phyloP scores from a whole-genome alignment of 352 stramenopile species.

The Albugo candida region DNA sequence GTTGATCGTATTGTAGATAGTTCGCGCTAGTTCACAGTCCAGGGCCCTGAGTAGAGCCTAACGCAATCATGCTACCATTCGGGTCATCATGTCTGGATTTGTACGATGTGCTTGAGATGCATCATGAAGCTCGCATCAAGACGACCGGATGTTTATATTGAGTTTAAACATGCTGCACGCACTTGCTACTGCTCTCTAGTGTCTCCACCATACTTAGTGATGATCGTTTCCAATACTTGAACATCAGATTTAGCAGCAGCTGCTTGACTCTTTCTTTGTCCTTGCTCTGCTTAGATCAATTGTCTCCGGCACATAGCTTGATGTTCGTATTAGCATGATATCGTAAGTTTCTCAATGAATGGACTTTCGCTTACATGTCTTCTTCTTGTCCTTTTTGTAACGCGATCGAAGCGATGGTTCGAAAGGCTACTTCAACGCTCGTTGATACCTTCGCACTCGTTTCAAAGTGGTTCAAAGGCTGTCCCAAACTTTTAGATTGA shows the following conservation, averaged over 20 bases:
- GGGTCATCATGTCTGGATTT: too few species aligned
- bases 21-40: too few species aligned
- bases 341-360: neutral
- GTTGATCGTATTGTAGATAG: too few species aligned
- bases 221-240: too few species aligned
- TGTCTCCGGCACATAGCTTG: slow-evolving; percentile 71
- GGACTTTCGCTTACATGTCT: slow-evolving; percentile 50
- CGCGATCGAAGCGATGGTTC: slow-evolving; percentile 79
- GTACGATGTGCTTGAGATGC: too few species aligned
- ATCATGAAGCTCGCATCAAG: too few species aligned
- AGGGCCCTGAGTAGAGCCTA: too few species aligned
- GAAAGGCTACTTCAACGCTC: slow-evolving; percentile 94
- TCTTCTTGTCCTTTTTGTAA: slow-evolving; percentile 75
- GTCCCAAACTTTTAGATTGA: slow-evolving; percentile 60
- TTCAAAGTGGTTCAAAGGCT: slow-evolving; percentile 93
- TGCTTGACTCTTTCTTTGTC: slow-evolving; percentile 41
- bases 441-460: slow-evolving; percentile 94
- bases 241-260: slow-evolving; percentile 34
- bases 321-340: neutral
- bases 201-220: too few species aligned
- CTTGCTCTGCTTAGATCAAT: slow-evolving; percentile 63
- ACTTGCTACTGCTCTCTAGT: too few species aligned
- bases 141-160: too few species aligned
- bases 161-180: too few species aligned
- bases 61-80: too few species aligned